A percentile compares a stretch with the other conserved stretches of the same genome.
These are phyloP conservation scores for Pueraria montana DNA, from an alignment of 306 rosid genomes.

Conservation along the genomic window DNA sequence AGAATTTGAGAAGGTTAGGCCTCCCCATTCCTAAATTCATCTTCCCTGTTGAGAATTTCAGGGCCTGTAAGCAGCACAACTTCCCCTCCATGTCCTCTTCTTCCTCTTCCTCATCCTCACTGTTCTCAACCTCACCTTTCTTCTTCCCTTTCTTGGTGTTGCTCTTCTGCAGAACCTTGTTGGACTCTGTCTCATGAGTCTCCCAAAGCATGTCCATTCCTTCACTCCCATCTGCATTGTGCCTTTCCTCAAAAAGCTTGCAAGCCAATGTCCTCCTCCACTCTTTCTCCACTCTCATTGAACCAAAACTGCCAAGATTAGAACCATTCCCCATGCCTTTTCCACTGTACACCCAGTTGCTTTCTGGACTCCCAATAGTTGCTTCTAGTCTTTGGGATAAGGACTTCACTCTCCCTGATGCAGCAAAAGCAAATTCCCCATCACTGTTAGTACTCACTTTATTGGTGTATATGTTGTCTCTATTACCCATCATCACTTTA, in stretches of 20 bases:
- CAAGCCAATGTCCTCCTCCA: constrained; percentile 97
- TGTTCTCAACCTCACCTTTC: constrained; percentile 35
- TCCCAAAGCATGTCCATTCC: constrained; percentile 99
- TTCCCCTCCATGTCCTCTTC: constrained; percentile 62
- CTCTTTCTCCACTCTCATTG: constrained; percentile 92
- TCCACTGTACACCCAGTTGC: constrained; percentile 44
- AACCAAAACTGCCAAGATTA: constrained; percentile 71
- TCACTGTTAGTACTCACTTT: constrained; percentile 28
- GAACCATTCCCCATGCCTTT: constrained; percentile 39
- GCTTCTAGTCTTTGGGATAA: constrained; percentile 53
- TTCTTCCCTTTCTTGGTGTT: constrained; percentile 67
- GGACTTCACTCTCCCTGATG: constrained; percentile 46
- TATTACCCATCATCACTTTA: constrained; percentile 47
- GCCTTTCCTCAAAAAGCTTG: constrained; percentile 90
- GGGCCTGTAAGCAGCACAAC: constrained; percentile 86
- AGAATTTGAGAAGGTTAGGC: constrained; percentile 77
- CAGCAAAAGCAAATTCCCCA: constrained; percentile 44
- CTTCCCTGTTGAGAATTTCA: constrained; percentile 91
- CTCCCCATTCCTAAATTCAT: constrained; percentile 90
- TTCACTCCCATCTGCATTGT: constrained; percentile 65
- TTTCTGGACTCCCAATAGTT: constrained; percentile 50
- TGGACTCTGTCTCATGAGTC: constrained; percentile 70
- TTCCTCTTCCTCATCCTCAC: constrained; percentile 56
- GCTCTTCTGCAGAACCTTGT: constrained; percentile 47
- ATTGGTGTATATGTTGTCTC: neutral